Evolutionary conservation across 192 early-diverging fungal genomes (phyloP).

Genomic region (Coemansia sp.): DNA sequence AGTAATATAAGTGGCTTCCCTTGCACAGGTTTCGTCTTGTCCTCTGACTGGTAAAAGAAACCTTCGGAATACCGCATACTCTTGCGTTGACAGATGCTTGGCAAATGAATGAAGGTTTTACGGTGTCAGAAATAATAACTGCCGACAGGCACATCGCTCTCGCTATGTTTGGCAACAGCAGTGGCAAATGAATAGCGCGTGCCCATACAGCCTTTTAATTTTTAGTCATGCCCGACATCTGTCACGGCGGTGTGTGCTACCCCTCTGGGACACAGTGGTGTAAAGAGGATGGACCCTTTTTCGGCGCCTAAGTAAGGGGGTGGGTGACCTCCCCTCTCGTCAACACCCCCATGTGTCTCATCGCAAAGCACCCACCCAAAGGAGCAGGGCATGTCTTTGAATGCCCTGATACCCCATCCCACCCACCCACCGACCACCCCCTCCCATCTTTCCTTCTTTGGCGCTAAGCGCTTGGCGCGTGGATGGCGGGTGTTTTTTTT

Average conservation of each 20-base stretch:
- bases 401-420: background rate
- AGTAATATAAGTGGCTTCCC: background rate
- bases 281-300: background rate
- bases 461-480: slow-evolving; percentile 1
- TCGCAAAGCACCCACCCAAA: slow-evolving; percentile 4
- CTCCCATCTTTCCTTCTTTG: background rate
- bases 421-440: slow-evolving; percentile 1
- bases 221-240: background rate
- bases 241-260: background rate
- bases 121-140: background rate
- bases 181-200: background rate
- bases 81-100: background rate
- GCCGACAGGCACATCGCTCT: background rate
- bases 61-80: background rate
- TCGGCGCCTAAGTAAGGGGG: background rate
- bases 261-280: background rate
- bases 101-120: background rate
- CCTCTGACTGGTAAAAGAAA: background rate
- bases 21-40: background rate
- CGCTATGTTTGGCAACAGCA: background rate
- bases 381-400: background rate
- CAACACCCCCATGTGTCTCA: background rate
- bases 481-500: background rate
- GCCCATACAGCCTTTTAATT: background rate
- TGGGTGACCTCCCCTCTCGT: background rate